phyloP scores from a whole-genome alignment of 768 basidiomycete genomes.

The Termitomyces sp. region DNA sequence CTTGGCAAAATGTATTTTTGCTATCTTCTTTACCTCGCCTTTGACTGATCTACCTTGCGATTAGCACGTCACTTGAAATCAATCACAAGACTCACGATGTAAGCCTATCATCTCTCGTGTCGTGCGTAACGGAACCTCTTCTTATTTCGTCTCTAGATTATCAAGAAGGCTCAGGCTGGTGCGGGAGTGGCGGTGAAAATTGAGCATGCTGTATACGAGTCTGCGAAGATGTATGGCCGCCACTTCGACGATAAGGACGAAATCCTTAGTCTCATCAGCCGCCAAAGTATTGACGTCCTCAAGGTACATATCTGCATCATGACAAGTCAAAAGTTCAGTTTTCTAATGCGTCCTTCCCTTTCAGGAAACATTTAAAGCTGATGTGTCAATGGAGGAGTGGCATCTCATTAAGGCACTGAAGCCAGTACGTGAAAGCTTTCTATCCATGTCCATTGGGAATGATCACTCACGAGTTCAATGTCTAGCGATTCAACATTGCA shows the following conservation, averaged over 20 bases:
- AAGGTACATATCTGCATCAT: slow-evolving; percentile 51
- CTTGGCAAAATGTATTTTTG: slow-evolving; percentile 90
- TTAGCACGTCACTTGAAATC: slow-evolving; percentile 92
- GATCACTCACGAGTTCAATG: background rate
- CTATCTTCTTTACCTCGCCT: background rate
- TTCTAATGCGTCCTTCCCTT: slow-evolving; percentile 6
- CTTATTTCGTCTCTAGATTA: slow-evolving; percentile 41
- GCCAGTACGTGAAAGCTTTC: slow-evolving; percentile 41
- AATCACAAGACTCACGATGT: slow-evolving; percentile 91
- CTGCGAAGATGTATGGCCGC: slow-evolving; percentile 91
- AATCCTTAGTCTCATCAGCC: slow-evolving; percentile 82
- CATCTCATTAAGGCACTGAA: slow-evolving; percentile 86
- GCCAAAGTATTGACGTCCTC: slow-evolving; percentile 92
- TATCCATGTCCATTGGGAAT: background rate
- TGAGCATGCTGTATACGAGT: slow-evolving; percentile 94
- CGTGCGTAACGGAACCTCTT: background rate
- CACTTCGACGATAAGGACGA: slow-evolving; percentile 98
- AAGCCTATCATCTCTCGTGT: slow-evolving; percentile 18
- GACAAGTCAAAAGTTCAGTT: background rate
- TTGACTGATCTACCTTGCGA: slow-evolving; percentile 9
- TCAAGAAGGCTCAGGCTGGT: slow-evolving; percentile 85
- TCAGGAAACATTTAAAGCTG: slow-evolving; percentile 80
- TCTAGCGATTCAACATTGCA: slow-evolving; percentile 27
- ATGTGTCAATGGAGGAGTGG: slow-evolving; percentile 92
- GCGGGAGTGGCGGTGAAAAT: slow-evolving; percentile 98